Percentiles rank a stretch among this genome's conserved stretches.
phyloP scores from a whole-genome alignment of 2,329 filamentous ascomycete species.

The Monosporascus sp. region DNA sequence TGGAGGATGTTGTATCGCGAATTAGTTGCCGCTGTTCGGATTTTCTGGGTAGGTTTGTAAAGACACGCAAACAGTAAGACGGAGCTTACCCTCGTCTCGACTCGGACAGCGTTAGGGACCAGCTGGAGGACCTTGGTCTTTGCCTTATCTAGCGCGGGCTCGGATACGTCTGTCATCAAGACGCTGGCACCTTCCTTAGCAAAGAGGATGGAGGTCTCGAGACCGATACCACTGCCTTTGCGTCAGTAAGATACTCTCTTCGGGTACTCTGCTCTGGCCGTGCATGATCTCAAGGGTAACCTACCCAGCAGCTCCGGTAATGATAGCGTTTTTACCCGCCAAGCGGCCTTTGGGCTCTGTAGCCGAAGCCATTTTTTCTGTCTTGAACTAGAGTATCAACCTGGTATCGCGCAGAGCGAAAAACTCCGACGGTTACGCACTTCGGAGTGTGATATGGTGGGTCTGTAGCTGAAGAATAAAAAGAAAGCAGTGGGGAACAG shows the following conservation, averaged over 20 bases:
- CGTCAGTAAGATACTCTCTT: slow-evolving; percentile 5
- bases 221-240: slow-evolving; percentile 73
- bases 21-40: slow-evolving; percentile 8
- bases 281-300: slow-evolving; percentile 25
- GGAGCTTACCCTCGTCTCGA: slow-evolving; percentile 52
- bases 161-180: slow-evolving; percentile 80
- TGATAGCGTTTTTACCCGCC: slow-evolving; percentile 59
- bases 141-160: slow-evolving; percentile 70
- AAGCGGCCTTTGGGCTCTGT: slow-evolving; percentile 41
- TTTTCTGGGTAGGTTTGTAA: neutral
- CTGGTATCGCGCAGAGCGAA: neutral
- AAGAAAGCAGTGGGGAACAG: neutral
- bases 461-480: no score
- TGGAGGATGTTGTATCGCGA: slow-evolving; percentile 15
- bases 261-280: neutral
- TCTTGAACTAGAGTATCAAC: neutral
- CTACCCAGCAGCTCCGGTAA: slow-evolving; percentile 84
- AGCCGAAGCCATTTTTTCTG: slow-evolving; percentile 19
- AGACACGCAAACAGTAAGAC: neutral
- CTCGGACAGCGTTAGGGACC: slow-evolving; percentile 52
- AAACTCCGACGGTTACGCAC: no score
- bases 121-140: slow-evolving; percentile 69
- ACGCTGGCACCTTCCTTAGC: slow-evolving; percentile 82
- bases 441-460: no score
- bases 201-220: slow-evolving; percentile 88